These are phyloP conservation scores for Fraxinus cuspidata DNA, from an alignment of 257 asterid genomes.

Conservation along the genomic window DNA sequence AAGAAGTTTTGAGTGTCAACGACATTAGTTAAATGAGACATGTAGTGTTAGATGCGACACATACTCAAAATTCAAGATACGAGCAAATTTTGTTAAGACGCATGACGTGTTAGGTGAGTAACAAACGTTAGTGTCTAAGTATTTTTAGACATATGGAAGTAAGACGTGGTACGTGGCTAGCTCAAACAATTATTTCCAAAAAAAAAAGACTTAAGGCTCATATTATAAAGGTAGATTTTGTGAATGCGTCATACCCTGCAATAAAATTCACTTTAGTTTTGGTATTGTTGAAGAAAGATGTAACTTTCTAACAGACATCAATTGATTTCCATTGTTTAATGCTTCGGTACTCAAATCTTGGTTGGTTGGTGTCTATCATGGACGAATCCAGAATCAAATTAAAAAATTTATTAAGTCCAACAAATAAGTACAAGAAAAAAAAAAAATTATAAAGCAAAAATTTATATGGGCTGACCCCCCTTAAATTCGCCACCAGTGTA, in stretches of 20 bases:
- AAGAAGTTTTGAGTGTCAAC: neutral
- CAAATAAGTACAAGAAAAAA: too few species aligned
- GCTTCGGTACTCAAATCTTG: neutral
- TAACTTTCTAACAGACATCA: neutral
- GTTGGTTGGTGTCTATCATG: too few species aligned
- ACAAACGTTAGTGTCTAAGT: neutral
- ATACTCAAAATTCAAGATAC: neutral
- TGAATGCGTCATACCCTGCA: neutral
- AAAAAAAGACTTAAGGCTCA: neutral
- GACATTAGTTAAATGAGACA: neutral
- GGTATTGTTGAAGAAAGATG: neutral
- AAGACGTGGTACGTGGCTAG: neutral
- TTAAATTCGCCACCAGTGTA: too few species aligned
- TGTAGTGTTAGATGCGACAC: neutral
- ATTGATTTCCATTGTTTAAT: neutral
- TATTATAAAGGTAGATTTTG: neutral
- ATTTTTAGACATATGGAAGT: neutral
- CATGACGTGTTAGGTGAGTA: neutral
- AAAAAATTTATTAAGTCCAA: too few species aligned
- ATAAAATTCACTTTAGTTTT: neutral
- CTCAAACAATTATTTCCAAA: neutral
- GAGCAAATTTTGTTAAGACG: neutral
- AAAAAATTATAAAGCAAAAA: too few species aligned
- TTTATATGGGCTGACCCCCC: too few species aligned
- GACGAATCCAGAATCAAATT: too few species aligned